Base-by-base conservation (phyloP, 75 land plant genomes). In the Cupressus sempervirens region DNA sequence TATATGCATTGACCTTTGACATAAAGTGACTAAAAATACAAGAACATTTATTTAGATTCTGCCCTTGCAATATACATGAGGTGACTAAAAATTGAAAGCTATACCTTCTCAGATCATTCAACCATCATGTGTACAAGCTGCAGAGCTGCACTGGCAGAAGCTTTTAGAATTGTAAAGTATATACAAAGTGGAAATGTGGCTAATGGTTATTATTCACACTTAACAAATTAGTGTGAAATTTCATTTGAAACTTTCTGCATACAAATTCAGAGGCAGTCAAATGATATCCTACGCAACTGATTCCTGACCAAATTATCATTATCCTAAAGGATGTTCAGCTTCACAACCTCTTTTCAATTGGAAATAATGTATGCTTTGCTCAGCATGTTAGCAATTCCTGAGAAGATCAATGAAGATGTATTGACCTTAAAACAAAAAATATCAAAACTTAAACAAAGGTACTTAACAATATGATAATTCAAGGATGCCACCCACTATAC, bases 261-360 rank as follows among this genome's bases (percentile, higher is more conserved):
- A 72, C 30, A 72, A 35, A 72, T 32, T 72, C 8, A 3, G 35
- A 32, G 12, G 35, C 35, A 26, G 46, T 13, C 3, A 26, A 45
- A 79, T n/a, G 8, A 45, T 45, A 79, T 79, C 48, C 53, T 50
- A 50, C 15, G 14, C 53, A 50, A 1, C 13, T 50, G 53, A 13
- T 12, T 13, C 53, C 1, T 13, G 15, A 50, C 53, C 53, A 50
- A 50, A 50, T 50, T 15, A 50, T 50, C 53, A 50, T 15, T 50
- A 50, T 11, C 53, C 79, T 36, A 76, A 26, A 79, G 50, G 81
- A 41, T 79, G 50, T 45, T 79, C 81, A 79, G 26, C n/a, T 45
- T 36, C 45, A 43, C 79, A 43, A 16, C 74, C 2, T 72, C 13
- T 32, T 23, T 32, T 13, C 32, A 32, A 15, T 32, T 32, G 13